phyloP scores from a whole-genome alignment of 2,329 filamentous ascomycete genomes.

The Pseudogymnoascus sp. region DNA sequence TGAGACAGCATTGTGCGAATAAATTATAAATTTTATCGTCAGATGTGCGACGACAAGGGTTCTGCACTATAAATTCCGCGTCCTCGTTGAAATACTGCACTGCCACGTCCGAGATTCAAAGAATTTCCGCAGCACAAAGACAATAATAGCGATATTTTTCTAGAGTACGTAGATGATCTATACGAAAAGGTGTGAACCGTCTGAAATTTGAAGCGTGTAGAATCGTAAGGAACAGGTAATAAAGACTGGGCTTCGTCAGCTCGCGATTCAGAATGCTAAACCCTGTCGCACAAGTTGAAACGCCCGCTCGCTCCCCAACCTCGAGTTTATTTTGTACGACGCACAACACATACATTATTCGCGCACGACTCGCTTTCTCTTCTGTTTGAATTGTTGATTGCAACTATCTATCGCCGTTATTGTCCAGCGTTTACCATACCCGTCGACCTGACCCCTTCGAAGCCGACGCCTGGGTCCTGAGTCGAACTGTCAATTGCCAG shows the following conservation, averaged over 20 bases:
- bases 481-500: slow-evolving; percentile 4
- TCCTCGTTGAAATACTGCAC: neutral
- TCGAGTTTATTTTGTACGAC: slow-evolving; percentile 6
- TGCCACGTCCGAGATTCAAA: neutral
- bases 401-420: neutral
- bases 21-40: neutral
- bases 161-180: neutral
- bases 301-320: slow-evolving; percentile 2
- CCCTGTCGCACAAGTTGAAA: slow-evolving; percentile 6
- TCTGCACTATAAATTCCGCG: neutral
- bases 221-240: slow-evolving; percentile 6
- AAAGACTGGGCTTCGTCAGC: slow-evolving; percentile 1
- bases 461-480: neutral
- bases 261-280: slow-evolving; percentile 9
- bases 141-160: neutral
- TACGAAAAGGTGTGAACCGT: neutral
- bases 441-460: neutral
- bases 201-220: neutral
- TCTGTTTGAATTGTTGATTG: neutral
- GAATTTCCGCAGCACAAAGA: neutral
- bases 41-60: neutral
- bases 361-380: neutral
- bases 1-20: neutral
- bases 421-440: neutral
- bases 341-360: slow-evolving; percentile 3